Percentiles rank a stretch among this genome's conserved stretches.
Conservation (phyloP, 805 yeast genomes). For the Teunomyces funiuensis region DNA sequence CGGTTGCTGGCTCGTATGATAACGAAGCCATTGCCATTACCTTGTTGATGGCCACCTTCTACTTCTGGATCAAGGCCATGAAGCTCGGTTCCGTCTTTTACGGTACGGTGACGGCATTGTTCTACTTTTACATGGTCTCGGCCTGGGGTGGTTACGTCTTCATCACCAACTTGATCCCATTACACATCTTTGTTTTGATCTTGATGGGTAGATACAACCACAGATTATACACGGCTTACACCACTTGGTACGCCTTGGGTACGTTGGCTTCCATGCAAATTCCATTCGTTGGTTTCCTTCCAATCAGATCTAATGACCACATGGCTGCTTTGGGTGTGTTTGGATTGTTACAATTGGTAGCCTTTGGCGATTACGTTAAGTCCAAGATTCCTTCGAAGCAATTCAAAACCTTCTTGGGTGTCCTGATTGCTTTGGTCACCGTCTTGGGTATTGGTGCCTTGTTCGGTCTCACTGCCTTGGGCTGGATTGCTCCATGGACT, state of each 20-base stretch:
- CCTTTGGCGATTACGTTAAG: conserved; percentile 79
- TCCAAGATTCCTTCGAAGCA: conserved; percentile 68
- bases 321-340: conserved; percentile 98
- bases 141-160: conserved; percentile 99
- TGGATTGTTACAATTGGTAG: conserved; percentile 89
- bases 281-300: conserved; percentile 97
- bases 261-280: conserved; percentile 99
- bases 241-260: conserved; percentile 96
- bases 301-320: conserved; percentile 95
- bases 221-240: conserved; percentile 83
- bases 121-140: conserved; percentile 96
- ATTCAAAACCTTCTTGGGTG: conserved; percentile 66
- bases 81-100: conserved; percentile 86
- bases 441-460: conserved; percentile 68
- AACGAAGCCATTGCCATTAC: conserved; percentile 99
- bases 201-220: conserved; percentile 92
- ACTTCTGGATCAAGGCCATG: conserved; percentile 91
- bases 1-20: conserved; percentile 98
- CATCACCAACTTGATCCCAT: conserved; percentile 94
- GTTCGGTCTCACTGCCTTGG: conserved; percentile 79
- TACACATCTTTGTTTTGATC: conserved; percentile 86
- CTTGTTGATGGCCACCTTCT: conserved; percentile 90
- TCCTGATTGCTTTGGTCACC: conserved; percentile 57
- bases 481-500: conserved; percentile 98
- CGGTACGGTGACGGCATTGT: conserved; percentile 80